Evolutionary conservation across 148 eudicot genomes (phyloP), one percentile per base, ranked within the genome.

Genomic region (Rhododendron williamsianum): DNA sequence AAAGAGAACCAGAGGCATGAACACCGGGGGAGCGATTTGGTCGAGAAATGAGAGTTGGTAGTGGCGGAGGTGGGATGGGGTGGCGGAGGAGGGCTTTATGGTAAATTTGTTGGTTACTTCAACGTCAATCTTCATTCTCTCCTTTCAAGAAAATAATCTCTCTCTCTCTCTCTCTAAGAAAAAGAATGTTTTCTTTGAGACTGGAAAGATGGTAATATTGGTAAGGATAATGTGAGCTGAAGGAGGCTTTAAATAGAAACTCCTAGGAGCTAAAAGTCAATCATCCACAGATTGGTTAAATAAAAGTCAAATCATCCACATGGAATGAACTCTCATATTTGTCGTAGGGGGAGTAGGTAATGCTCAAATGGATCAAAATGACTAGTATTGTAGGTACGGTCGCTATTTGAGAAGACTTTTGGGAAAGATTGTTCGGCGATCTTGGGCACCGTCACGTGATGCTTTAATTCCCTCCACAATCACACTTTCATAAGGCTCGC

Each of bases 1-100:
- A 21, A 82, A 82, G n/a, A 63, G 3, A 2, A 82, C 12, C 2
- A 63, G 33, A 0, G 84, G 76, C 76, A 65, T 63, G 23, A 63
- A 82, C 10, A 82, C 23, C 4, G 76, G 84, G 10, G 84, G 52
- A 36, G 84, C 19, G 7, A 82, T 41, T 63, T 82, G 84, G 30
- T 82, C 84, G 30, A 82, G 76, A 16, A 82, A 82, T 33, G 77
- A 72, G 43, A 72, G 77, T 18, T 72, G 21, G 77, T 72, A 33
- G 43, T 33, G 77, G 77, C 77, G 77, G 43, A 72, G 77, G 77
- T 72, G 77, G 77, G 43, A 21, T 1, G 77, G 77, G 19, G 77
- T 72, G 15, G 77, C 21, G 36, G 77, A 72, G 77, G 77, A 4
- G 23, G 77, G 77, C 43, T 72, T 72, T 30, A 72, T 15, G 77